Evolutionary conservation across 306 rosid genomes (phyloP).

Genomic region (Lathyrus oleraceus): DNA sequence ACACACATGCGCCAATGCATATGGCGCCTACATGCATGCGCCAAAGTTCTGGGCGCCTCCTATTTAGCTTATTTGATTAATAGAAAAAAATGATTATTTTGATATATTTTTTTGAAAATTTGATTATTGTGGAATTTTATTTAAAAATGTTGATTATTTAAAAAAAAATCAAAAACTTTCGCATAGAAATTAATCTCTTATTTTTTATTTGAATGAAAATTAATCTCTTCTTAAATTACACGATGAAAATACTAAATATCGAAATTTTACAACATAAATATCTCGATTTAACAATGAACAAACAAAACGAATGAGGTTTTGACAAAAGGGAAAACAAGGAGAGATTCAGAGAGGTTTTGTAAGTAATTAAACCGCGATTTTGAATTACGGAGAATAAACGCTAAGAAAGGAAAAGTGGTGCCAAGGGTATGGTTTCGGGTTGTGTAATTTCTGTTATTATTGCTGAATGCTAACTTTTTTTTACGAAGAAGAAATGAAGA

Average conservation of each 20-base stretch:
- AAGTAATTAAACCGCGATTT: neutral
- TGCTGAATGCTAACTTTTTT: conserved; percentile 19
- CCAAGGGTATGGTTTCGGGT: conserved; percentile 38
- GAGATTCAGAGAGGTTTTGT: conserved; percentile 6
- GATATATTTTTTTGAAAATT: too few relatives aligned
- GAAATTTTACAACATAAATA: neutral
- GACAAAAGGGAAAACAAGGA: neutral
- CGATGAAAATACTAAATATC: neutral
- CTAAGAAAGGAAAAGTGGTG: conserved; percentile 2
- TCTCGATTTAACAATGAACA: neutral
- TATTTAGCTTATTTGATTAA: too few relatives aligned
- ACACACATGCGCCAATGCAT: too few relatives aligned
- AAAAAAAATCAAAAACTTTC: too few relatives aligned
- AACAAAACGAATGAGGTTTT: neutral
- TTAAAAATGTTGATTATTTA: too few relatives aligned
- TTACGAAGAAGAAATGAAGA: conserved; percentile 48
- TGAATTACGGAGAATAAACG: conserved; percentile 22
- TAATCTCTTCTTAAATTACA: too few relatives aligned
- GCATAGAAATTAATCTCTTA: too few relatives aligned
- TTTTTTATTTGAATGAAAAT: too few relatives aligned
- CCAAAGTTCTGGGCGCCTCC: too few relatives aligned
- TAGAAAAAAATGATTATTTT: too few relatives aligned
- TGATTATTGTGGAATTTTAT: too few relatives aligned
- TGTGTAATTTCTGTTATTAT: conserved; percentile 32
- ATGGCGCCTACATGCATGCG: too few relatives aligned